A percentile compares a stretch with the other conserved stretches of the same genome.
phyloP scores from a whole-genome alignment of 371 early-diverging fungal species.

The Apophysomyces elegans region DNA sequence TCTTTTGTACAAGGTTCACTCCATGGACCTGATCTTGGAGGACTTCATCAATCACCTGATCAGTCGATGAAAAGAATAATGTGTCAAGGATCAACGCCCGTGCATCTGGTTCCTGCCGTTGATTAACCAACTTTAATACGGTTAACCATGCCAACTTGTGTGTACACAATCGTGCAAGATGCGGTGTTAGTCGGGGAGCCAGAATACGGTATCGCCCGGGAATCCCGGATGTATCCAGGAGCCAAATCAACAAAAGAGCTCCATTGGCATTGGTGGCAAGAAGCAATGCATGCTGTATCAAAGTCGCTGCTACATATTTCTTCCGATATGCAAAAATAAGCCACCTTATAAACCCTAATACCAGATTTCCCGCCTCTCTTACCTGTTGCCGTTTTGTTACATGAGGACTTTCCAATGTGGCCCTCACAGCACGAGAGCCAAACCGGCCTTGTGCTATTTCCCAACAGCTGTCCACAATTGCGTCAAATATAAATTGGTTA shows the following conservation, averaged over 20 bases:
- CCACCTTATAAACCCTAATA: no score
- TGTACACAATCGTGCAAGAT: slow-evolving; percentile 78
- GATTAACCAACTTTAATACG: slow-evolving; percentile 88
- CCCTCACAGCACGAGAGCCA: slow-evolving; percentile 82
- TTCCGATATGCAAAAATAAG: slow-evolving; percentile 17
- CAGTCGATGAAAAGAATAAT: slow-evolving; percentile 62
- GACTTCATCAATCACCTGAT: slow-evolving; percentile 70
- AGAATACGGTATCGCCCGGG: slow-evolving; percentile 87
- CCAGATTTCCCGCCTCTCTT: not conserved
- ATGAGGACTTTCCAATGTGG: slow-evolving; percentile 75
- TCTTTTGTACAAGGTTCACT: slow-evolving; percentile 84
- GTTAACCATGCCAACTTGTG: slow-evolving; percentile 90
- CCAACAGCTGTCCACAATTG: slow-evolving; percentile 68
- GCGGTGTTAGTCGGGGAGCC: slow-evolving; percentile 80
- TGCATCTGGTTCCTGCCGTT: slow-evolving; percentile 90
- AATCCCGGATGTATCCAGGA: slow-evolving; percentile 85
- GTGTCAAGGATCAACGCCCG: slow-evolving; percentile 81
- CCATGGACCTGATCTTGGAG: slow-evolving; percentile 88
- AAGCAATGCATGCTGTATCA: slow-evolving; percentile 82
- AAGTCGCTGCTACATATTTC: slow-evolving; percentile 86
- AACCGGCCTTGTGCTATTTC: slow-evolving; percentile 82
- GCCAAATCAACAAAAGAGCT: slow-evolving; percentile 90
- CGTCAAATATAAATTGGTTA: slow-evolving; percentile 84
- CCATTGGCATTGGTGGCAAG: slow-evolving; percentile 94
- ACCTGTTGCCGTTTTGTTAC: slow-evolving; percentile 54